Evolutionary conservation across 2,329 filamentous ascomycete genomes (phyloP).

Genomic region (Alternaria alternata): DNA sequence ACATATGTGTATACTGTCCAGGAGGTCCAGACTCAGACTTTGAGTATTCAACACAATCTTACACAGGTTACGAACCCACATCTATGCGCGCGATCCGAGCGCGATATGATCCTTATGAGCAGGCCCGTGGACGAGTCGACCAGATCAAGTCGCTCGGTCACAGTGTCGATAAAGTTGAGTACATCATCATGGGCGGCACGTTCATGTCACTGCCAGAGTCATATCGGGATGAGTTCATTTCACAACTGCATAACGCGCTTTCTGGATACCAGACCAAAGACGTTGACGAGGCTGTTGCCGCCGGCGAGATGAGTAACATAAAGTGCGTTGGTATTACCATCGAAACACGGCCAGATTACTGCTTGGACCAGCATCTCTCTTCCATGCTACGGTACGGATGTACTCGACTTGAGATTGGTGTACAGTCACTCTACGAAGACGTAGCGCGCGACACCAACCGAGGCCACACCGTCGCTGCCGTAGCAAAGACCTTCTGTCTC

Average conservation of each 20-base stretch:
- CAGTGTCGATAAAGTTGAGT: constrained; percentile 98
- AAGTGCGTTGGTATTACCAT: constrained; percentile 99
- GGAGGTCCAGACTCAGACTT: constrained; percentile 98
- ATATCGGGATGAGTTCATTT: constrained; percentile 93
- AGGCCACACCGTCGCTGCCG: constrained; percentile 92
- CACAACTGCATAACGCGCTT: constrained; percentile 94
- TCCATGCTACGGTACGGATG: constrained; percentile 98
- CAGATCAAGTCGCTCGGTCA: constrained; percentile 96
- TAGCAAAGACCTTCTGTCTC: constrained; percentile 96
- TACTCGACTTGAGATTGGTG: constrained; percentile 91
- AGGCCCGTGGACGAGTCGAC: constrained; percentile 93
- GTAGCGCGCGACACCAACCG: constrained; percentile 98
- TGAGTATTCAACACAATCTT: constrained; percentile 98
- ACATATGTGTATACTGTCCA: constrained; percentile 98
- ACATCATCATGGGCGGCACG: constrained; percentile 99
- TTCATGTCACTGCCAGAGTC: constrained; percentile 95
- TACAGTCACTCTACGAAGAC: constrained; percentile 96
- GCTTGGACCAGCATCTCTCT: constrained; percentile 90
- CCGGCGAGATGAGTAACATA: constrained; percentile 94
- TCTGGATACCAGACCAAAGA: constrained; percentile 94
- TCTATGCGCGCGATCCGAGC: constrained; percentile 98
- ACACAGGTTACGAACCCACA: constrained; percentile 97
- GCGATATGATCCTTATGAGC: constrained; percentile 96
- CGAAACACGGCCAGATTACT: constrained; percentile 96
- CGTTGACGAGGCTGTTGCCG: constrained; percentile 93